Evolutionary conservation across 257 asterid genomes (phyloP).

Genomic region (Nyctanthes arbortristis): DNA sequence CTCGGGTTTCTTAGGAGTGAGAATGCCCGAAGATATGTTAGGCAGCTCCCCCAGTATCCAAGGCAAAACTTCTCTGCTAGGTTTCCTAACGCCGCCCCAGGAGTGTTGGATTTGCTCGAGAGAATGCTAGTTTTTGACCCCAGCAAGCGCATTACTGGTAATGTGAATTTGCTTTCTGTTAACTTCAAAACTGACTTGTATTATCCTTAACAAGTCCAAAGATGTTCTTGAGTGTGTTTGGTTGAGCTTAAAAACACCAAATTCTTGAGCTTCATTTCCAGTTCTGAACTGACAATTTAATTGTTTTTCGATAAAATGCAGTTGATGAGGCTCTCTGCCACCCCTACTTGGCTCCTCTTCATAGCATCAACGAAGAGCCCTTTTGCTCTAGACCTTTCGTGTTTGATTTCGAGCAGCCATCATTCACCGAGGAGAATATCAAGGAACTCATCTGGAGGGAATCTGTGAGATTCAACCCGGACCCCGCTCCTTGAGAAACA

Average conservation of each 20-base stretch:
- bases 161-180: neutral
- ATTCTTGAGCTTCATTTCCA: too few species aligned
- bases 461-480: slow-evolving; percentile 38
- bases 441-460: slow-evolving; percentile 48
- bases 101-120: slow-evolving; percentile 54
- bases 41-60: slow-evolving; percentile 60
- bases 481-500: slow-evolving; percentile 27
- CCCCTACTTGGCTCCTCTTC: slow-evolving; percentile 34
- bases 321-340: slow-evolving; percentile 33
- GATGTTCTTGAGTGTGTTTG: too few species aligned
- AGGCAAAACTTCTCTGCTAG: slow-evolving; percentile 45
- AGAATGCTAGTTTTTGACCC: slow-evolving; percentile 62
- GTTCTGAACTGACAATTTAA: too few species aligned
- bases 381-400: slow-evolving; percentile 36
- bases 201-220: too few species aligned
- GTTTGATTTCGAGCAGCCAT: slow-evolving; percentile 41
- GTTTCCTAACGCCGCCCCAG: slow-evolving; percentile 47
- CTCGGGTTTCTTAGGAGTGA: slow-evolving; percentile 63
- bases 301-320: too few species aligned
- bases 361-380: slow-evolving; percentile 29
- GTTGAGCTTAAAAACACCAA: too few species aligned
- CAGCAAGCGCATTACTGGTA: slow-evolving; percentile 52
- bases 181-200: too few species aligned
- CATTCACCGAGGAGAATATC: slow-evolving; percentile 37
- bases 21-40: slow-evolving; percentile 58